A percentile compares a stretch with the other conserved stretches of the same genome.
Conservation (phyloP, 2,329 filamentous ascomycete genomes). For the Graphiopsis chlorocephala region DNA sequence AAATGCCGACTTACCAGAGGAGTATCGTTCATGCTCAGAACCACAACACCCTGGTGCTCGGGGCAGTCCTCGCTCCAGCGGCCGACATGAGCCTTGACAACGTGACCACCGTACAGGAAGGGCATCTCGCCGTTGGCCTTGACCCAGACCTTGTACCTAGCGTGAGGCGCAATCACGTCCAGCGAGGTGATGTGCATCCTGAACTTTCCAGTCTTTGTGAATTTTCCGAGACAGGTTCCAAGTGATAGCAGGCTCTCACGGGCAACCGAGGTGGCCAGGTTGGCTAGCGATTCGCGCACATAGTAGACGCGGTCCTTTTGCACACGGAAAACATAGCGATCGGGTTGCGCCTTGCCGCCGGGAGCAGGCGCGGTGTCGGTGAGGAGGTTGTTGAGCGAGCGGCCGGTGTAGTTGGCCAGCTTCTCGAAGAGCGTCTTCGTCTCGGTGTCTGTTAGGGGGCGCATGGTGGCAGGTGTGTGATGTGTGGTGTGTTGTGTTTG, state of each 20-base stretch:
- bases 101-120: slow-evolving; percentile 89
- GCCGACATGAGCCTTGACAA: slow-evolving; percentile 78
- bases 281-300: slow-evolving; percentile 82
- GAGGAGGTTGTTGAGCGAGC: slow-evolving; percentile 75
- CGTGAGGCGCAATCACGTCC: slow-evolving; percentile 83
- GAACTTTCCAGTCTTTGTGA: slow-evolving; percentile 96
- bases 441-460: slow-evolving; percentile 75
- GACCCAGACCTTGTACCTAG: slow-evolving; percentile 95
- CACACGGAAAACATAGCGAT: slow-evolving; percentile 82
- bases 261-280: slow-evolving; percentile 81
- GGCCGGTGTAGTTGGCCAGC: slow-evolving; percentile 88
- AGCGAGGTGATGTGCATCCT: slow-evolving; percentile 89
- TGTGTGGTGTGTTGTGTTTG: slow-evolving; percentile 29
- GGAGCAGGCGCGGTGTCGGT: slow-evolving; percentile 46
- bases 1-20: slow-evolving; percentile 54
- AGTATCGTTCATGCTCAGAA: slow-evolving; percentile 88
- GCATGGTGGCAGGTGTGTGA: slow-evolving; percentile 52
- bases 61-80: slow-evolving; percentile 88
- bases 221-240: slow-evolving; percentile 90
- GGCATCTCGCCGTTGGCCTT: slow-evolving; percentile 97
- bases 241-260: slow-evolving; percentile 79
- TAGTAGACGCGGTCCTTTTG: slow-evolving; percentile 87
- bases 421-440: slow-evolving; percentile 83
- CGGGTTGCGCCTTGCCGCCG: slow-evolving; percentile 52
- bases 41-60: slow-evolving; percentile 86